Conservation (phyloP, 495 filamentous ascomycete genomes). For the Chaetomium cochliodes region DNA sequence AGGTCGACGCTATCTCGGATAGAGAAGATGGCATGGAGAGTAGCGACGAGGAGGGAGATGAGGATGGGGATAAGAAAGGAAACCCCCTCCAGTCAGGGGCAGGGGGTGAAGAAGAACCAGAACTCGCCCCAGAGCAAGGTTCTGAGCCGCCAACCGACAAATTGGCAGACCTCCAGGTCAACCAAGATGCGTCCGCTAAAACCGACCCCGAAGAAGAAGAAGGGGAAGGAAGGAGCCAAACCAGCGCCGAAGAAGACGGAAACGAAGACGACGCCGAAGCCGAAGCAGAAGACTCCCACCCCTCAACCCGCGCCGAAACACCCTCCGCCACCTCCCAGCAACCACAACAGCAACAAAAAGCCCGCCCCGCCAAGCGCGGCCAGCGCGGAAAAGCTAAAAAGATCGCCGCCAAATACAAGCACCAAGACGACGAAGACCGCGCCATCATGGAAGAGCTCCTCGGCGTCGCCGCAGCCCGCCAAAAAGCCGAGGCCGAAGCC, state of each 20-base stretch:
- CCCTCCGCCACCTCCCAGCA: conserved; percentile 18
- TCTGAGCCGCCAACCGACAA: conserved; percentile 30
- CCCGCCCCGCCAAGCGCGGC: conserved; percentile 60
- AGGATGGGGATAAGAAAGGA: conserved; percentile 34
- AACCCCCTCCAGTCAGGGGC: conserved; percentile 49
- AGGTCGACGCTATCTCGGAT: conserved; percentile 27
- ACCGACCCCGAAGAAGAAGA: conserved; percentile 15
- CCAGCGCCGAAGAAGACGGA: conserved; percentile 23
- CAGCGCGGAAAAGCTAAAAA: conserved; percentile 86
- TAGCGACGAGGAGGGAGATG: conserved; percentile 37
- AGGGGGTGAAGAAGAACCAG: conserved; percentile 26
- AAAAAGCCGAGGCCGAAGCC: conserved; percentile 55
- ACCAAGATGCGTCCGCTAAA: conserved; percentile 21
- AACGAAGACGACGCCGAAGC: neutral
- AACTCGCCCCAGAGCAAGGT: neutral
- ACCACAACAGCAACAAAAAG: conserved; percentile 34
- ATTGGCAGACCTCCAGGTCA: conserved; percentile 35
- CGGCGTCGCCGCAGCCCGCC: conserved; percentile 61
- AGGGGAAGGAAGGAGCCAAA: neutral
- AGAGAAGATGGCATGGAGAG: conserved; percentile 40
- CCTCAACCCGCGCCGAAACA: conserved; percentile 7
- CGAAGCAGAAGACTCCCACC: conserved; percentile 22
- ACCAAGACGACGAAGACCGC: conserved; percentile 93
- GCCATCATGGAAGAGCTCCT: conserved; percentile 76
- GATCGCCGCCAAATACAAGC: conserved; percentile 81